Percentiles rank a stretch among this genome's conserved stretches.
Conservation (phyloP, 176 grass and related monocot genomes). For the Triticum urartu region DNA sequence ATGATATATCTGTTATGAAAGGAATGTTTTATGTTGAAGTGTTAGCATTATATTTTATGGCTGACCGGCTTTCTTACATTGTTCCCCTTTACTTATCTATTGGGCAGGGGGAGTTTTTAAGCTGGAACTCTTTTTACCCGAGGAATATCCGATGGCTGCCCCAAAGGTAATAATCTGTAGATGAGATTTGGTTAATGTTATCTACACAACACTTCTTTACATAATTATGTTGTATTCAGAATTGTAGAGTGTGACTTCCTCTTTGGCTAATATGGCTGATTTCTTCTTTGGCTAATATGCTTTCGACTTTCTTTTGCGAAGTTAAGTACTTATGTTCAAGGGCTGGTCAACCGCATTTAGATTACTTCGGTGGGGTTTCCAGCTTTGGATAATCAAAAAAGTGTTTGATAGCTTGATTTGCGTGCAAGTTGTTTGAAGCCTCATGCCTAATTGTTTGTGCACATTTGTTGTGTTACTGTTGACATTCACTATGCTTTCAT, state of each 20-base stretch:
- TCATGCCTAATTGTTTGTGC: neutral
- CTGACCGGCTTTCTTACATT: conserved; percentile 12
- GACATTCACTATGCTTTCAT: neutral
- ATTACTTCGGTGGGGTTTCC: neutral
- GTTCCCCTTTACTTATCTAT: conserved; percentile 8
- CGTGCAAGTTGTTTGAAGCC: neutral
- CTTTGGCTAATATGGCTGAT: conserved; percentile 1
- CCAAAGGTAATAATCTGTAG: conserved; percentile 64
- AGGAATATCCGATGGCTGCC: conserved; percentile 99
- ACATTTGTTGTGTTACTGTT: neutral
- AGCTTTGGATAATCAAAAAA: neutral
- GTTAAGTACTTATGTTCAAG: neutral
- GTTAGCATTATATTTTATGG: conserved; percentile 24
- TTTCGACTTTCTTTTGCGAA: neutral
- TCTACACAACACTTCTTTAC: neutral
- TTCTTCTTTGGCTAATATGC: conserved; percentile 1
- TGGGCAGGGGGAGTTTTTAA: conserved; percentile 90
- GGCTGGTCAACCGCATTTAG: neutral
- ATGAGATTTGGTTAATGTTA: neutral
- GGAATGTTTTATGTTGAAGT: neutral
- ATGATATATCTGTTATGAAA: neutral
- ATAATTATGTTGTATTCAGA: neutral
- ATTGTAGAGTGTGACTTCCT: neutral
- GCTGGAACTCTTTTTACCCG: conserved; percentile 98
- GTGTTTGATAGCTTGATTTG: neutral